Percentiles rank a stretch among this genome's conserved stretches.
Conservation (phyloP, 192 early-diverging fungal genomes). For the Gigaspora rosea region DNA sequence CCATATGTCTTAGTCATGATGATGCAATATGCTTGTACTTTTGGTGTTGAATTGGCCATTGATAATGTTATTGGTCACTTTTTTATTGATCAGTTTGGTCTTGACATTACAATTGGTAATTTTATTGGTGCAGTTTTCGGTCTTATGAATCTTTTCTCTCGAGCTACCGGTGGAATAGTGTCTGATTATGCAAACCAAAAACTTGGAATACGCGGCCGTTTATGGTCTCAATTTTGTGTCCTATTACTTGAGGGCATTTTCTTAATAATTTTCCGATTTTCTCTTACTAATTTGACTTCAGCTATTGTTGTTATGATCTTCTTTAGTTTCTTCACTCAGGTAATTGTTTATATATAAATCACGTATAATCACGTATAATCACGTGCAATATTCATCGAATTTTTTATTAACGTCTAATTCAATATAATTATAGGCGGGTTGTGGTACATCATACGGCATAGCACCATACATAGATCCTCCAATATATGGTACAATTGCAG, state of each 20-base stretch:
- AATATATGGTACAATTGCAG: conserved; percentile 51
- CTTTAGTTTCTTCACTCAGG: conserved; percentile 58
- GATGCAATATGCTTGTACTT: conserved; percentile 61
- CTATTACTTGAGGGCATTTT: conserved; percentile 52
- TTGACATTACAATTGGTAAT: conserved; percentile 51
- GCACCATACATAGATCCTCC: conserved; percentile 58
- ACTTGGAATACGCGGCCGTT: conserved; percentile 48
- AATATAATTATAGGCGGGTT: conserved; percentile 37
- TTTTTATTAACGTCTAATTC: neutral
- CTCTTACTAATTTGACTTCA: conserved; percentile 33
- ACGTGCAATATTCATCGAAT: neutral
- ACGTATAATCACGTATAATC: too few relatives aligned
- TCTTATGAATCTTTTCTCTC: conserved; percentile 67
- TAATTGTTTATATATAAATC: neutral
- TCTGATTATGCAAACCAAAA: conserved; percentile 48
- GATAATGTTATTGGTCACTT: conserved; percentile 59
- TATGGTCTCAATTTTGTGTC: conserved; percentile 49
- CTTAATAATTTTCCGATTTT: conserved; percentile 51
- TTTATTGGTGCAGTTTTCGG: conserved; percentile 63
- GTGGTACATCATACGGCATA: conserved; percentile 61
- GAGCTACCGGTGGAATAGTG: conserved; percentile 59
- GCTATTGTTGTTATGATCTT: conserved; percentile 48
- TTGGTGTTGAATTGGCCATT: conserved; percentile 64
- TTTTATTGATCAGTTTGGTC: conserved; percentile 44
- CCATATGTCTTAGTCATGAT: conserved; percentile 52